Base-by-base conservation (phyloP, 2,329 filamentous ascomycete species). In the Aaosphaeria arxii region DNA sequence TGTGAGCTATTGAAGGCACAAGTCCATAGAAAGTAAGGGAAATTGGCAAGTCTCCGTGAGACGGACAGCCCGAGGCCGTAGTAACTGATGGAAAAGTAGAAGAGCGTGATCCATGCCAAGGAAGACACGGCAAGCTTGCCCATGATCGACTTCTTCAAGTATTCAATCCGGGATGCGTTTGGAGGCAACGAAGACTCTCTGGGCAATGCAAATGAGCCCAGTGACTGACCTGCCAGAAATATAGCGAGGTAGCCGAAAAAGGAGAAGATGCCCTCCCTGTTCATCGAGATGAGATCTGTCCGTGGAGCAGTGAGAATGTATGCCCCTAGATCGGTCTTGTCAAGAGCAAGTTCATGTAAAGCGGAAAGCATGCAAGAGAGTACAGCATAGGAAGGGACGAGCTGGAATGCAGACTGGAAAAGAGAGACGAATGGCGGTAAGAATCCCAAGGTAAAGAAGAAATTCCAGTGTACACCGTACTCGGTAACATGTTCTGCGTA, bases 391-490 rank as follows among this genome's bases (percentile, higher is more conserved):
- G 88, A 92, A 3, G 88, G 88, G 4, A 95, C 72, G 47, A 87
- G 63, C 11, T 79, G 76, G 49, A 92, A 81, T 0, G 85, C 74
- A 1, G 87, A 81, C 66, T 95, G 89, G 51, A 92, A 89, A 0
- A 94, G 69, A 30, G 92, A 91, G 45, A 95, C 85, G 61, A 95
- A 95, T 1, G 91, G 91, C 1, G 92, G 90, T 28, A 99, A 74
- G 42, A 96, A 81, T 5, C 85, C 91, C 7, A 99, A 78, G 0
- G 94, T 99, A 73, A 97, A 97, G 79, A 99, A 99, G 71, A 99
- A 99, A 71, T 99, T 99, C 94, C 94, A 99, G 71, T 99, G 94
- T 7, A 99, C 89, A 40, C 94, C 94, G 65, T 99, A 99, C 67
- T 99, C 94, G 11, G 89, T 91, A 49, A 96, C 90, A 74, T 99